phyloP scores from a whole-genome alignment of 1,139 yeast genomes.

The Sugiyamaella sp. region DNA sequence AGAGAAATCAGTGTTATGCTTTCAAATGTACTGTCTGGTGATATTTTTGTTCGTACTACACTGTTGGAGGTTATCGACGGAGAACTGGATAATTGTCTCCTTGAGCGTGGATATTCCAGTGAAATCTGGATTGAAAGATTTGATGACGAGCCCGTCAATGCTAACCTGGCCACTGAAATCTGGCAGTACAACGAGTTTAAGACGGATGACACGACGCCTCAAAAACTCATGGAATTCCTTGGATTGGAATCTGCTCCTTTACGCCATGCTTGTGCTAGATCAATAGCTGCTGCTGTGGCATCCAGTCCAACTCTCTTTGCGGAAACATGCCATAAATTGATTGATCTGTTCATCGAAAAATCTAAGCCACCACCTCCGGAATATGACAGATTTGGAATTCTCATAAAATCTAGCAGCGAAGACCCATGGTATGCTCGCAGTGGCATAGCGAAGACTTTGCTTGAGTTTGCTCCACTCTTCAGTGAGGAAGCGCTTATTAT shows the following conservation, averaged over 20 bases:
- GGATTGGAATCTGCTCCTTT: slow-evolving; percentile 26
- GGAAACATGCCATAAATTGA: slow-evolving; percentile 43
- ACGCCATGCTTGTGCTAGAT: slow-evolving; percentile 18
- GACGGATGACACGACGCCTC: slow-evolving; percentile 50
- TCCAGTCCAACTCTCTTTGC: slow-evolving; percentile 33
- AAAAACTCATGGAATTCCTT: slow-evolving; percentile 29
- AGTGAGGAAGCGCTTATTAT: slow-evolving; percentile 45
- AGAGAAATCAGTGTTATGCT: slow-evolving; percentile 64
- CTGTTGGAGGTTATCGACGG: slow-evolving; percentile 83
- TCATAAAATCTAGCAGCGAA: slow-evolving; percentile 63
- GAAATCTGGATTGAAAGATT: slow-evolving; percentile 81
- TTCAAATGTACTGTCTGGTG: slow-evolving; percentile 61
- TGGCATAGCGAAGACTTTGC: slow-evolving; percentile 73
- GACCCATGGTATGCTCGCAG: slow-evolving; percentile 87
- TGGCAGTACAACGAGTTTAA: slow-evolving; percentile 74
- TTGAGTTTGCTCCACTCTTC: slow-evolving; percentile 58
- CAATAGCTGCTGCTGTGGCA: slow-evolving; percentile 49
- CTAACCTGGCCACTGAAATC: slow-evolving; percentile 72
- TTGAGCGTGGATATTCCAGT: slow-evolving; percentile 54
- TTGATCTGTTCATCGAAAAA: slow-evolving; percentile 59
- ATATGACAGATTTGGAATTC: slow-evolving; percentile 77
- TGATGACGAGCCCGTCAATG: slow-evolving; percentile 67
- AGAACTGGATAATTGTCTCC: slow-evolving; percentile 68
- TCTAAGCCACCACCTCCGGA: slow-evolving; percentile 77
- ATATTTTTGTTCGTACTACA: slow-evolving; percentile 72